phyloP scores from a whole-genome alignment of 371 early-diverging fungal species.

The Rhizopus microsporus region DNA sequence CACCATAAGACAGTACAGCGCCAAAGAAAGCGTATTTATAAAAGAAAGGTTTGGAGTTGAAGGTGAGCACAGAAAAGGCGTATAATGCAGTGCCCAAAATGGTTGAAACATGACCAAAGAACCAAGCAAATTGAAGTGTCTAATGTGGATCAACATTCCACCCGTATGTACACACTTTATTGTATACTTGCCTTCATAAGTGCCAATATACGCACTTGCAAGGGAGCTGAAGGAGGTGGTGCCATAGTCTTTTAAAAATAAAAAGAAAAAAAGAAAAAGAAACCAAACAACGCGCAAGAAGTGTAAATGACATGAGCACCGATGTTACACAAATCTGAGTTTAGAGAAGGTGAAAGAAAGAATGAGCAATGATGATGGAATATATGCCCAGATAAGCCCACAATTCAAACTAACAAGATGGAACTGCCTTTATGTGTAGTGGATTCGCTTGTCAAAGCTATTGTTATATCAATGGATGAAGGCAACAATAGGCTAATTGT shows the following conservation, averaged over 20 bases:
- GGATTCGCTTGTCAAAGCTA: too few relatives aligned
- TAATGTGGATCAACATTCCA: conserved; percentile 11
- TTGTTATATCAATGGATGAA: too few relatives aligned
- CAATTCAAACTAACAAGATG: not conserved
- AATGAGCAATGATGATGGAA: not conserved
- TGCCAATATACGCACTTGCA: conserved; percentile 24
- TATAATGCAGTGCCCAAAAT: conserved; percentile 39
- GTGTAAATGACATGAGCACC: conserved; percentile 1
- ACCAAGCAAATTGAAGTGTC: conserved; percentile 69
- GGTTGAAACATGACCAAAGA: conserved; percentile 45
- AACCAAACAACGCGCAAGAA: not conserved
- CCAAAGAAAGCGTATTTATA: conserved; percentile 73
- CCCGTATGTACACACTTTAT: not conserved
- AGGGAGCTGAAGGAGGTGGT: conserved; percentile 25
- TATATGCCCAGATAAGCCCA: not conserved
- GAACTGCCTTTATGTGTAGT: not conserved
- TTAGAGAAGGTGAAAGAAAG: conserved; percentile 1
- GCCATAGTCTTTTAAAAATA: conserved; percentile 19
- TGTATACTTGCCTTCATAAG: conserved; percentile 24
- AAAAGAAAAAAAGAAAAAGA: conserved; percentile 13
- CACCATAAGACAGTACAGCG: conserved; percentile 77
- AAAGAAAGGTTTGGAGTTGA: conserved; percentile 31
- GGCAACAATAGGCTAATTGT: too few relatives aligned
- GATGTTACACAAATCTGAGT: conserved; percentile 9
- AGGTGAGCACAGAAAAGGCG: conserved; percentile 31